Evolutionary conservation across 352 stramenopile species (phyloP).

Genomic region (Globisporangium solare): DNA sequence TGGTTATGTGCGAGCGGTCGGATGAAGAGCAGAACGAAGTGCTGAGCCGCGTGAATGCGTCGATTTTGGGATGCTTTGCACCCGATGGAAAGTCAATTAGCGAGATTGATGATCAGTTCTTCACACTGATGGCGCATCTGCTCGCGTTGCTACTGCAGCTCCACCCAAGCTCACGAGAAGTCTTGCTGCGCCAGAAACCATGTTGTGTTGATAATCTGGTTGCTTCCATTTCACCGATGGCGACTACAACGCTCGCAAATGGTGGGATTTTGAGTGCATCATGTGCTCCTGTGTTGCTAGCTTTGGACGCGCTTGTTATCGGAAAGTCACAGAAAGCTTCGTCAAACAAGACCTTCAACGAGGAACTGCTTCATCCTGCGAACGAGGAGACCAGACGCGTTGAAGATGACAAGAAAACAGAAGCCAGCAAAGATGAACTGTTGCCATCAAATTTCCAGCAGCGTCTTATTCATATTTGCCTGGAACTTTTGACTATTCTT

Average conservation of each 20-base stretch:
- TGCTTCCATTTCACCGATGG: constrained; percentile 22
- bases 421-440: constrained; percentile 12
- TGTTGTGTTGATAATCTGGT: constrained; percentile 51
- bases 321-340: neutral
- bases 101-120: constrained; percentile 18
- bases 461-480: constrained; percentile 31
- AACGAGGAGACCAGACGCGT: neutral
- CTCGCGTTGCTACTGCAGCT: constrained; percentile 68
- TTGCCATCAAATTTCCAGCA: constrained; percentile 24
- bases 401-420: constrained; percentile 12
- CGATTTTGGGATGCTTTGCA: constrained; percentile 39
- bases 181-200: constrained; percentile 34
- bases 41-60: constrained; percentile 41
- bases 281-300: constrained; percentile 52
- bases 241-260: neutral
- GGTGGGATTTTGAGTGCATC: constrained; percentile 23
- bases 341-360: neutral
- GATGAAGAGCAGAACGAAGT: constrained; percentile 54
- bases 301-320: constrained; percentile 54
- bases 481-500: constrained; percentile 20
- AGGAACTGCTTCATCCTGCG: constrained; percentile 12
- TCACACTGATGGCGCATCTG: constrained; percentile 59
- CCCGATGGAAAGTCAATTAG: constrained; percentile 15
- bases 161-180: constrained; percentile 32
- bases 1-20: constrained; percentile 46